These are phyloP conservation scores for Stromatinia cepivora DNA, from an alignment of 2,329 filamentous ascomycete genomes.

Conservation along the genomic window DNA sequence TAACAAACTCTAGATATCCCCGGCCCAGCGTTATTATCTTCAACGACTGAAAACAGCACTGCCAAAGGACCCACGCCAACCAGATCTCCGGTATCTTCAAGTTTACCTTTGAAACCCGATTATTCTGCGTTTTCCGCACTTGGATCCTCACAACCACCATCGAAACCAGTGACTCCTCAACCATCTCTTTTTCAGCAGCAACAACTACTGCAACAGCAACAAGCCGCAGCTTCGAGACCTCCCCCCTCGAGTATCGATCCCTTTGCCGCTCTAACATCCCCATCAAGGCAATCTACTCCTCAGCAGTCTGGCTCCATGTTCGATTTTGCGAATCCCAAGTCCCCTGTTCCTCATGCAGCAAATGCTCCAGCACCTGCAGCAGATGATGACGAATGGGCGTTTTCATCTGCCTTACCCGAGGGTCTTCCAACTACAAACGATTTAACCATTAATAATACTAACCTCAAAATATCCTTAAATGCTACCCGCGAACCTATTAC, in stretches of 20 bases:
- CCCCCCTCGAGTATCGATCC: conserved; percentile 53
- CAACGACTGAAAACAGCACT: conserved; percentile 60
- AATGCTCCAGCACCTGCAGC: conserved; percentile 47
- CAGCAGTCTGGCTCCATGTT: conserved; percentile 54
- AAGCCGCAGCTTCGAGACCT: conserved; percentile 43
- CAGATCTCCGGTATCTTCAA: conserved; percentile 33
- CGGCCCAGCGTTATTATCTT: conserved; percentile 62
- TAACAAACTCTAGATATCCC: conserved; percentile 56
- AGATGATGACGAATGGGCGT: conserved; percentile 92
- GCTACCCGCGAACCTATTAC: conserved; percentile 56
- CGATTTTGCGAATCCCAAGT: conserved; percentile 43
- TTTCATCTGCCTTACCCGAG: conserved; percentile 80
- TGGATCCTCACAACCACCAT: conserved; percentile 50
- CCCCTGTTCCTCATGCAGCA: conserved; percentile 40
- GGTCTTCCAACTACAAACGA: conserved; percentile 52
- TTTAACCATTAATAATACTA: conserved; percentile 67
- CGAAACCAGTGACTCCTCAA: conserved; percentile 56
- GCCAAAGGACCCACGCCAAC: conserved; percentile 53
- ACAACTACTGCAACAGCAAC: conserved; percentile 36
- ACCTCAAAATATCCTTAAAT: conserved; percentile 71
- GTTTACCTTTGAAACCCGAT: conserved; percentile 36
- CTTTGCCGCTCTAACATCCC: conserved; percentile 52
- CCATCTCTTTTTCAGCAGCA: conserved; percentile 49
- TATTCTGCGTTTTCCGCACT: conserved; percentile 59
- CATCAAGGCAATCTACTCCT: conserved; percentile 46